Evolutionary conservation across 2,329 filamentous ascomycete genomes (phyloP), one percentile per base, ranked within the genome.

Genomic region (Hypoxylon sp.): DNA sequence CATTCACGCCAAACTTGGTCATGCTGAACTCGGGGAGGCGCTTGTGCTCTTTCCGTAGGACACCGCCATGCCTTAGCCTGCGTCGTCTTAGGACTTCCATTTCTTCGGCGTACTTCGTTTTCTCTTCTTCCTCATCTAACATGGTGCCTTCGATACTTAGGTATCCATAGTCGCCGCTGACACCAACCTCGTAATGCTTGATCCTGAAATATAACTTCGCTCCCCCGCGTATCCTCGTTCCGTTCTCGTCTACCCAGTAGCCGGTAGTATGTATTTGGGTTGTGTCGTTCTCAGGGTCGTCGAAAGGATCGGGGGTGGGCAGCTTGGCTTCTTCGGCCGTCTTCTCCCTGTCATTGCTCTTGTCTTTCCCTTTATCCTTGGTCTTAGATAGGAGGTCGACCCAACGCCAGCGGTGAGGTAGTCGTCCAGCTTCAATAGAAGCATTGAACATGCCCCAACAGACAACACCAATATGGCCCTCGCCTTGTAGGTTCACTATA

Each of bases 391-490:
- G 83, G 35, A 89, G 85, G 10, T 90, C 88, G 14, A 93, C 85
- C 91, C 94, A 98, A 68, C 84, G 89, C 96, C 95, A 99, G 24
- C 87, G 86, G 13, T 83, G 80, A 0, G 96, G 96, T 14, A 99
- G 84, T 37, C 93, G 86, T 67, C 88, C 88, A 22, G 91, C 86
- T 74, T 95, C 92, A 66, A 99, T 92, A 47, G 91, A 93, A 1
- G 95, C 93, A 73, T 96, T 97, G 85, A 98, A 98, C 72, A 94
- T 89, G 79, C 95, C 95, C 81, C 94, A 94, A 79, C 94, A 96
- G 10, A 97, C 89, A 2, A 98, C 87, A 19, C 95, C 94, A 5
- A 99, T 86, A 77, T 98, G 94, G 5, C 93, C 94, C 74, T 96
- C 93, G 52, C 92, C 95, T 78, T 97, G 93, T 31, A 98, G 84